Base-by-base conservation (phyloP, 257 asterid genomes). In the Handroanthus guayacan region DNA sequence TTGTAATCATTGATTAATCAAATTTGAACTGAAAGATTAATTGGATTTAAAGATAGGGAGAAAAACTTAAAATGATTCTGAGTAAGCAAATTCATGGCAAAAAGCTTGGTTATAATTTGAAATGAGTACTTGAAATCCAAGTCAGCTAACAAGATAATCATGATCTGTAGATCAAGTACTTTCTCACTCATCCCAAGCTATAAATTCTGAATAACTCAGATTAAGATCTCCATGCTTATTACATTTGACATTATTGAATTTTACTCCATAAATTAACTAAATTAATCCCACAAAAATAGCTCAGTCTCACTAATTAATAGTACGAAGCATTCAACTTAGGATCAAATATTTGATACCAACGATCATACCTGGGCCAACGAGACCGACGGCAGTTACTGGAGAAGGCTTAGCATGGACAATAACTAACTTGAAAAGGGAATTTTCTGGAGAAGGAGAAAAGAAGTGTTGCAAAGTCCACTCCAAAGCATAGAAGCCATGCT, bases 381-480 rank as follows among this genome's bases (percentile, higher is more conserved):
- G 63, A 64, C 96, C 95, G 76, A 90, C 58, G 74, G 88, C 89
- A 58, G 84, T 38, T 9, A 80, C 7, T 3, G 93, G 85, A 6
- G 84, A 73, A 54, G 96, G 96, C 82, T 86, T 90, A 5, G 97
- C 87, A 75, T 90, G 92, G 10, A 94, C 96, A 43, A 94, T 36
- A 18, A 88, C 82, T 13, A 92, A 90, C 66, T 81, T 87, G 91
- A 90, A 94, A 2, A 80, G 79, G 10, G 88, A 78, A 2, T 70
- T 77, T 5, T 78, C 80, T 36, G 89, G 80, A 39, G 78, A 34
- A 39, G 87, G 67, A 5, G 85, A 67, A 80, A 90, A 89, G 62
- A 94, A 90, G 77, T 92, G 99, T 11, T 85, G 81, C 72, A 94
- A 52, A 44, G 90, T 85, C 99, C 99, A 94, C 57, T 91, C 85